Conservation (phyloP, 805 yeast genomes). For the Saccharomycopsis fermentans region DNA sequence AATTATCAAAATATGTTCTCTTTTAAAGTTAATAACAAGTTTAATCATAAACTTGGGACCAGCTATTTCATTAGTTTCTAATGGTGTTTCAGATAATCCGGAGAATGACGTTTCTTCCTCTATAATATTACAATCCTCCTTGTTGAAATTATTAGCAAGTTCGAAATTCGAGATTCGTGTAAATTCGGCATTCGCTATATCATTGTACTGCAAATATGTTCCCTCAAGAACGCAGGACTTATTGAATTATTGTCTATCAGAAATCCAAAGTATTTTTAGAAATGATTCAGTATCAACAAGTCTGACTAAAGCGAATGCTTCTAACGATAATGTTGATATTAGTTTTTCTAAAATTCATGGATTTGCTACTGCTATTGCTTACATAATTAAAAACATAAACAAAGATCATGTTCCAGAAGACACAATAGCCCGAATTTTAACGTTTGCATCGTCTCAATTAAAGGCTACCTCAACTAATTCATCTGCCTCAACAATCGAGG, state of each 20-base stretch:
- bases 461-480: constrained; percentile 29
- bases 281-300: constrained; percentile 3
- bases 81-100: constrained; percentile 24
- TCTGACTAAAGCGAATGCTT: constrained; percentile 1
- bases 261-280: constrained; percentile 16
- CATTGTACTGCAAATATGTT: constrained; percentile 25
- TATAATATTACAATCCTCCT: neutral
- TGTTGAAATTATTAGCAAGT: constrained; percentile 28
- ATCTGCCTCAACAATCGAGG: constrained; percentile 15
- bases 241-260: constrained; percentile 16
- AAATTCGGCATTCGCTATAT: constrained; percentile 30
- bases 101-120: constrained; percentile 23
- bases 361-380: constrained; percentile 30
- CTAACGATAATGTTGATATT: constrained; percentile 5
- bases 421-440: constrained; percentile 34
- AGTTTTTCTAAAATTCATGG: constrained; percentile 30
- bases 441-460: constrained; percentile 35
- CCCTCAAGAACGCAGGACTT: constrained; percentile 29
- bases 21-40: constrained; percentile 18
- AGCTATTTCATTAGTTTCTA: constrained; percentile 20
- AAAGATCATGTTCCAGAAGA: constrained; percentile 36
- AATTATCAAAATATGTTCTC: constrained; percentile 15
- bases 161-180: constrained; percentile 33
- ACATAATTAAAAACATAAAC: constrained; percentile 26
- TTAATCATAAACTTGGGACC: constrained; percentile 22